A percentile compares a stretch with the other conserved stretches of the same genome.
Evolutionary conservation across 2,329 filamentous ascomycete species (phyloP).

Genomic region (Lecanicillium sp.): DNA sequence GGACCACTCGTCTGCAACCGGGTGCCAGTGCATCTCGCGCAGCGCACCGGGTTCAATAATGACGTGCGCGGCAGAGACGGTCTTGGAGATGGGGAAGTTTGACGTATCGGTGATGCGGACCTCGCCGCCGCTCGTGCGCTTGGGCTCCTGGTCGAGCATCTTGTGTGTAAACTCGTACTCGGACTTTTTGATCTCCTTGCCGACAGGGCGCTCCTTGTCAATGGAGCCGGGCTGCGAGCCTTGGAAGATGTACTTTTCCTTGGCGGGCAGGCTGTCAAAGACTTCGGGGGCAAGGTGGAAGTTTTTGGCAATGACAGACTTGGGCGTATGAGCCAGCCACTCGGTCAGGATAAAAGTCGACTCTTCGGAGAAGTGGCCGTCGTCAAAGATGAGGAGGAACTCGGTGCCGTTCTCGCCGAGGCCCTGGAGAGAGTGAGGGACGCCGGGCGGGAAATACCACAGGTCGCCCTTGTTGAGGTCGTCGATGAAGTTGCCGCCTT

Average conservation of each 20-base stretch:
- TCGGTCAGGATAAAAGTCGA: slow-evolving; percentile 68
- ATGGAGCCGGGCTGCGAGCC: slow-evolving; percentile 57
- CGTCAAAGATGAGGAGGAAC: slow-evolving; percentile 40
- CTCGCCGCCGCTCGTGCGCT: slow-evolving; percentile 57
- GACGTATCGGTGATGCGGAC: slow-evolving; percentile 69
- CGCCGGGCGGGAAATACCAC: slow-evolving; percentile 73
- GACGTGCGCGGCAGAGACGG: slow-evolving; percentile 63
- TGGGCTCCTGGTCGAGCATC: slow-evolving; percentile 61
- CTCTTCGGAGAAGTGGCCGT: slow-evolving; percentile 45
- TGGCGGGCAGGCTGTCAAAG: slow-evolving; percentile 57
- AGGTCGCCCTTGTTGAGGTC: slow-evolving; percentile 69
- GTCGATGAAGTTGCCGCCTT: slow-evolving; percentile 70
- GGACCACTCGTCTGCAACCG: slow-evolving; percentile 71
- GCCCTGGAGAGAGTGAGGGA: slow-evolving; percentile 71
- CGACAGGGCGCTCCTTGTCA: slow-evolving; percentile 53
- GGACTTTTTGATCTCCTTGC: slow-evolving; percentile 56
- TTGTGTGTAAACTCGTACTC: slow-evolving; percentile 62
- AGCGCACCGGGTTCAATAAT: slow-evolving; percentile 63
- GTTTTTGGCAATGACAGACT: slow-evolving; percentile 64
- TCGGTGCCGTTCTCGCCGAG: slow-evolving; percentile 52
- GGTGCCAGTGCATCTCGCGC: slow-evolving; percentile 79
- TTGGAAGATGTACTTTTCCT: slow-evolving; percentile 72
- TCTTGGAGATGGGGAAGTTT: slow-evolving; percentile 67
- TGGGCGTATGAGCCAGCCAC: slow-evolving; percentile 66
- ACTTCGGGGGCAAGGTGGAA: slow-evolving; percentile 65